Conservation (phyloP, 2,329 filamentous ascomycete species). For the Daldinia sp. region DNA sequence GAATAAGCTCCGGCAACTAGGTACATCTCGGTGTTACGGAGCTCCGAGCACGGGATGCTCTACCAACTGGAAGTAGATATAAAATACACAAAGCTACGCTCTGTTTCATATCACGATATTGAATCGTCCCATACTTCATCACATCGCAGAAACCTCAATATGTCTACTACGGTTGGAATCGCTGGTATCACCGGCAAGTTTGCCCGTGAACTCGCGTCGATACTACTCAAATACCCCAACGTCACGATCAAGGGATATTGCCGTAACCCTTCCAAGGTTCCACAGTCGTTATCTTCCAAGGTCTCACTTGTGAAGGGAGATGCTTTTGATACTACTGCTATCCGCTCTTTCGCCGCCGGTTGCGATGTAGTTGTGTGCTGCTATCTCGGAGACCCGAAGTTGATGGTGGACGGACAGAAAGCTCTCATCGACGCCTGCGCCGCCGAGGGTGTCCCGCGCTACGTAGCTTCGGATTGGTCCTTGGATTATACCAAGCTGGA, state of each 20-base stretch:
- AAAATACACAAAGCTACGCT: background rate
- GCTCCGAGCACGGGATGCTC: constrained; percentile 10
- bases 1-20: background rate
- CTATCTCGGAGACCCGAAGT: constrained; percentile 49
- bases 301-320: constrained; percentile 19
- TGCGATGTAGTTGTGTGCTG: constrained; percentile 51
- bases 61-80: background rate
- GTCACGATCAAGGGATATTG: constrained; percentile 26
- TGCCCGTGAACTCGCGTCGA: constrained; percentile 20
- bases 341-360: constrained; percentile 43
- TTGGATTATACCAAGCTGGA: constrained; percentile 53
- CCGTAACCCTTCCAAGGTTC: constrained; percentile 28
- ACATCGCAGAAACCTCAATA: constrained; percentile 4
- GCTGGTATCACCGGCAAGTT: constrained; percentile 37
- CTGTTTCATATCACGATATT: background rate
- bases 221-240: constrained; percentile 22
- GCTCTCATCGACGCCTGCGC: constrained; percentile 52
- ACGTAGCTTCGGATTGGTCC: constrained; percentile 52
- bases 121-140: background rate
- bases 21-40: constrained; percentile 16
- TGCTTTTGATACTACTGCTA: constrained; percentile 22
- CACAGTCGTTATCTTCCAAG: constrained; percentile 12
- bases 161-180: constrained; percentile 35
- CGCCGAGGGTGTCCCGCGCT: constrained; percentile 47
- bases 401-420: constrained; percentile 55